Base-by-base conservation (phyloP, 2,329 filamentous ascomycete genomes). In the Colletotrichum plurivorum region DNA sequence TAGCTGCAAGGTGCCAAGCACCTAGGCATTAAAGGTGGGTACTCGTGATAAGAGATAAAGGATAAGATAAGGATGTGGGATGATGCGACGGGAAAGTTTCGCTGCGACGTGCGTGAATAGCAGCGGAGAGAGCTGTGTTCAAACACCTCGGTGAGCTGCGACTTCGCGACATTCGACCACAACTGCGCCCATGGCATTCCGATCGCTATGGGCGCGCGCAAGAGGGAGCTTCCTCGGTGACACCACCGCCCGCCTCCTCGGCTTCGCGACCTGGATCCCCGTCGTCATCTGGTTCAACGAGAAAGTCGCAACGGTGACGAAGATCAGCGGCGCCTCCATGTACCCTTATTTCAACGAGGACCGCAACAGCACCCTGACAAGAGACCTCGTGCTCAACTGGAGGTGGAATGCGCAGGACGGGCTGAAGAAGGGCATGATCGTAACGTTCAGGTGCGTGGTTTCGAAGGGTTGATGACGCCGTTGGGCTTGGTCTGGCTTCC, bases 281-380 rank as follows among this genome's bases (percentile, higher is more conserved):
- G 85, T 88, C 15, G 80, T 88, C 56, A 84, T 90, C 67, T 88
- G 87, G 78, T 85, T 92, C 81, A 88, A 91, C 74, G 81, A 86
- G 41, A 84, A 90, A 73, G 85, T 92, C 45, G 88, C 85, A 22
- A 87, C 90, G 72, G 70, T 90, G 52, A 86, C 85, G 4, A 80
- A 82, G 67, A 87, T 93, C 69, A 83, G 84, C 43, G 90, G 90
- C 2, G 78, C 84, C 20, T 94, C 92, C 20, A 96, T 96, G 93
- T 92, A 92, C 63, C 93, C 93, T 1, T 92, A 90, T 70, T 82
- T 95, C 63, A 95, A 95, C 75, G 84, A 89, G 67, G 87, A 90
- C 60, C 90, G 84, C 74, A 84, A 91, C 75, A 84, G 85, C 74
- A 89, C 84, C 67, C 82, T 82, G 71, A 77, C 79, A 45, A 78